A percentile compares a stretch with the other conserved stretches of the same genome.
phyloP scores from a whole-genome alignment of 306 rosid genomes.

The Nissolia schottii region DNA sequence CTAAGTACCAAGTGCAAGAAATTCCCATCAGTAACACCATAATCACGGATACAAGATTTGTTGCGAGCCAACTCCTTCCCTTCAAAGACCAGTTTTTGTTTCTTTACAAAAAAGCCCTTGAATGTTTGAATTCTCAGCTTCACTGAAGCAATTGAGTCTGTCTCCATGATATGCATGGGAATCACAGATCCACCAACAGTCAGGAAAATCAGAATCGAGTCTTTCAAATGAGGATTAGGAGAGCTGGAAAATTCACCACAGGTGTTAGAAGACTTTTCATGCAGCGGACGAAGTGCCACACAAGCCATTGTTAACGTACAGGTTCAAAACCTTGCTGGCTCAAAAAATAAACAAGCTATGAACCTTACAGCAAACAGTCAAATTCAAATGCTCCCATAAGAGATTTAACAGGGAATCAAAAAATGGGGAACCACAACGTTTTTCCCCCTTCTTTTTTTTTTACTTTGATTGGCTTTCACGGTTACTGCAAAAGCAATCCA shows the following conservation, averaged over 20 bases:
- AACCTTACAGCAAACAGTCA: constrained; percentile 22
- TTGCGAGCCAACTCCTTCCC: constrained; percentile 73
- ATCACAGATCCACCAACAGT: constrained; percentile 56
- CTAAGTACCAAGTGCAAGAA: constrained; percentile 58
- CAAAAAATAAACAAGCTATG: constrained; percentile 30
- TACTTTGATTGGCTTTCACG: not conserved
- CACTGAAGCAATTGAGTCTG: constrained; percentile 73
- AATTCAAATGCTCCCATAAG: constrained; percentile 4
- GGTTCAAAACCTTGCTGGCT: constrained; percentile 40
- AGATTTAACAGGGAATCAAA: not conserved
- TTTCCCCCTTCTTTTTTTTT: not conserved
- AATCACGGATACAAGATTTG: constrained; percentile 54
- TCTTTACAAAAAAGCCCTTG: constrained; percentile 58
- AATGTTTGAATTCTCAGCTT: constrained; percentile 69
- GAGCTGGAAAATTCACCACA: constrained; percentile 2
- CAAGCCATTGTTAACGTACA: constrained; percentile 48
- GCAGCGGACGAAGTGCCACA: constrained; percentile 44
- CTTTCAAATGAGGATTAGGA: constrained; percentile 26
- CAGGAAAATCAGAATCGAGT: constrained; percentile 52
- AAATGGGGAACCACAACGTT: constrained; percentile 7
- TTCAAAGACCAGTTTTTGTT: constrained; percentile 63
- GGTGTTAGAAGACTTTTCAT: constrained; percentile 29
- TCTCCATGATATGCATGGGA: constrained; percentile 60
- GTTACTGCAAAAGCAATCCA: constrained; percentile 13
- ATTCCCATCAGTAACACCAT: constrained; percentile 70